phyloP scores from a whole-genome alignment of 306 rosid species.

The Quercus wislizeni region DNA sequence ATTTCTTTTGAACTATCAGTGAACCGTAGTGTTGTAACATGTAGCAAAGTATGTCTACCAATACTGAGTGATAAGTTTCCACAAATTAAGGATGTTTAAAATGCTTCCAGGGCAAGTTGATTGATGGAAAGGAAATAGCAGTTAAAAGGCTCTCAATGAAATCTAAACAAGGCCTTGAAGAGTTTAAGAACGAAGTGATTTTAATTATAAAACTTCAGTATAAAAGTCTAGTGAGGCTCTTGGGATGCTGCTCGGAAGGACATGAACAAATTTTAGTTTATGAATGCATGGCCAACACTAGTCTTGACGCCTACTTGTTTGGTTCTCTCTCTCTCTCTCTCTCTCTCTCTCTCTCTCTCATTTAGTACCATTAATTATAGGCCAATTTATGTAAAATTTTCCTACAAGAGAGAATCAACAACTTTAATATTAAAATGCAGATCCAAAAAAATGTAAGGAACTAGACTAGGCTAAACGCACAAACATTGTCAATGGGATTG shows the following conservation, averaged over 20 bases:
- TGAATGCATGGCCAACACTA: slow-evolving; percentile 35
- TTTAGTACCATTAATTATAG: too few relatives aligned
- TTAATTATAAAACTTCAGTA: slow-evolving; percentile 35
- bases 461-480: background rate
- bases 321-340: slow-evolving; percentile 11
- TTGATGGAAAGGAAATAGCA: slow-evolving; percentile 32
- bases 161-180: slow-evolving; percentile 23
- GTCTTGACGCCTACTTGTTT: slow-evolving; percentile 22
- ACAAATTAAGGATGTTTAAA: background rate
- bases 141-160: slow-evolving; percentile 28
- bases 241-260: slow-evolving; percentile 32
- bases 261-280: slow-evolving; percentile 38
- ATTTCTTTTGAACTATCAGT: background rate
- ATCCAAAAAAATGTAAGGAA: background rate
- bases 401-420: too few relatives aligned
- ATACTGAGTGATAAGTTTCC: background rate
- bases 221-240: slow-evolving; percentile 30
- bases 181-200: slow-evolving; percentile 20
- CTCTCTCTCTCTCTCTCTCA: background rate
- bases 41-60: background rate
- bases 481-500: background rate
- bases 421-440: background rate
- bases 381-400: too few relatives aligned
- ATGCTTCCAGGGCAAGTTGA: slow-evolving; percentile 28
- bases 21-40: background rate